These are phyloP conservation scores for Chrysochromulina parva DNA, from an alignment of 78 protist species.

Conservation along the genomic window DNA sequence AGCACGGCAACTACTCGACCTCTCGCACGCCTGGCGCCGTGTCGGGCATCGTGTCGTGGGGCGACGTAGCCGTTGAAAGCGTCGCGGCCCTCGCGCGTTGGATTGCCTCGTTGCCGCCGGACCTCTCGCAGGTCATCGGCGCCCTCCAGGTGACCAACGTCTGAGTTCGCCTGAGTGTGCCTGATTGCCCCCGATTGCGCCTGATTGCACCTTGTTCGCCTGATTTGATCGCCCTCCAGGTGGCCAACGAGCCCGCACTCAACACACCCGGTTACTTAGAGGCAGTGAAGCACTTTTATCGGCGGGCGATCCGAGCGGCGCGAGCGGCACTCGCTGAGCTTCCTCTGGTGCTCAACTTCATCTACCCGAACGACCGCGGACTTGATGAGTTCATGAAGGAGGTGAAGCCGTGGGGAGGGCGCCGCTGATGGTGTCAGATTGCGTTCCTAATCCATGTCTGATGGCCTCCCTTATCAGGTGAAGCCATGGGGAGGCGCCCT, in stretches of 20 bases:
- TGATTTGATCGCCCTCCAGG: too few species aligned
- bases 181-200: too few species aligned
- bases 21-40: neutral
- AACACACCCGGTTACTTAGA: neutral
- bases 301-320: too few species aligned
- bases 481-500: neutral
- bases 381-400: too few species aligned
- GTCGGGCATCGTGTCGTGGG: neutral
- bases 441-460: neutral
- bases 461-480: neutral
- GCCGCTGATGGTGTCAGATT: too few species aligned
- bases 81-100: neutral
- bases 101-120: neutral
- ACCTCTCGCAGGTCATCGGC: neutral
- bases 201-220: too few species aligned
- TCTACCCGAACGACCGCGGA: too few species aligned
- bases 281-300: too few species aligned
- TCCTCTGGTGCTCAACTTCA: too few species aligned
- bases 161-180: too few species aligned
- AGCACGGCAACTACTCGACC: neutral
- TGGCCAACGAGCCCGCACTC: conserved; percentile 6
- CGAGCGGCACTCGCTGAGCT: too few species aligned
- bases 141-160: neutral
- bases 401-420: neutral
- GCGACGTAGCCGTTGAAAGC: neutral